Conservation (phyloP, 2,329 filamentous ascomycete species). For the Fusarium dimerum region DNA sequence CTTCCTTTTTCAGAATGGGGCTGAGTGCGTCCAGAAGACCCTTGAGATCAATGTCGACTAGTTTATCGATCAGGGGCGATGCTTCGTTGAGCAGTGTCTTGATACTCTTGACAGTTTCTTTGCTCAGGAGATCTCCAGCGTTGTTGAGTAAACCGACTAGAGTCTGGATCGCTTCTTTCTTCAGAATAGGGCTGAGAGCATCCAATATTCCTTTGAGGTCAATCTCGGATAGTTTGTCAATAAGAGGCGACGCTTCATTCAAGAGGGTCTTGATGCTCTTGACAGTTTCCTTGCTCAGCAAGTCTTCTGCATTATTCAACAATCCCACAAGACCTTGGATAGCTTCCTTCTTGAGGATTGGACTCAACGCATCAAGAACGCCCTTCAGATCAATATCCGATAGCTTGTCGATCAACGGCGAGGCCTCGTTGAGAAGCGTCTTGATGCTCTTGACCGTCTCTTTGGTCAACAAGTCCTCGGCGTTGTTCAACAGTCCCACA, state of each 20-base stretch:
- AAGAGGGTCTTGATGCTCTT: slow-evolving; percentile 28
- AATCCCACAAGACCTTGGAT: slow-evolving; percentile 30
- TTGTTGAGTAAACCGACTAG: slow-evolving; percentile 33
- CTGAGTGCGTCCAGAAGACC: slow-evolving; percentile 31
- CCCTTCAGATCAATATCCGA: slow-evolving; percentile 37
- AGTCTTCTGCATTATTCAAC: slow-evolving; percentile 26
- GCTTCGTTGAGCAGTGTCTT: slow-evolving; percentile 24
- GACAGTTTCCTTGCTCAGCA: slow-evolving; percentile 24
- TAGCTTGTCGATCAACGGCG: slow-evolving; percentile 27
- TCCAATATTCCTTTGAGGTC: slow-evolving; percentile 34
- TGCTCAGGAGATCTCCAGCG: slow-evolving; percentile 29
- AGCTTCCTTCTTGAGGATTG: slow-evolving; percentile 28
- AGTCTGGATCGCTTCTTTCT: slow-evolving; percentile 27
- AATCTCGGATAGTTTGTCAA: background rate
- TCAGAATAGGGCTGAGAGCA: slow-evolving; percentile 31
- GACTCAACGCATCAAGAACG: slow-evolving; percentile 28
- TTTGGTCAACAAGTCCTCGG: slow-evolving; percentile 19
- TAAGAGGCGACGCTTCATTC: slow-evolving; percentile 15
- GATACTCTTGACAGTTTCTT: slow-evolving; percentile 21
- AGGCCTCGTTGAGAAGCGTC: slow-evolving; percentile 17
- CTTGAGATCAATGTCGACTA: slow-evolving; percentile 34
- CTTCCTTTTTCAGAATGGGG: slow-evolving; percentile 28
- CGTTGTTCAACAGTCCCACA: slow-evolving; percentile 26
- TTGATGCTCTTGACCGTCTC: slow-evolving; percentile 27
- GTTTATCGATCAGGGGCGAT: slow-evolving; percentile 33